Evolutionary conservation across 2,329 filamentous ascomycete species (phyloP).

Genomic region (Simplicillium sp.): DNA sequence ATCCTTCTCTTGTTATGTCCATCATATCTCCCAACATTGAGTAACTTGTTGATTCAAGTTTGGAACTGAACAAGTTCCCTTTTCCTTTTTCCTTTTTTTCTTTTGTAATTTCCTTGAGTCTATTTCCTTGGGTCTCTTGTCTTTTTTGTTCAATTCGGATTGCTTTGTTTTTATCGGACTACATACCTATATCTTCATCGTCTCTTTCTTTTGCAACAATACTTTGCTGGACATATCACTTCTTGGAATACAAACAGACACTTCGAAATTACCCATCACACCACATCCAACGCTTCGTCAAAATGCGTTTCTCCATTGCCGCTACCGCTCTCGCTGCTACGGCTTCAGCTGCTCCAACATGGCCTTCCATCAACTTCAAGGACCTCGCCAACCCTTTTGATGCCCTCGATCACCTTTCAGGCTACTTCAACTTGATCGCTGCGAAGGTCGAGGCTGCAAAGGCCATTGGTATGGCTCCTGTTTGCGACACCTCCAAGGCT

Average conservation of each 20-base stretch:
- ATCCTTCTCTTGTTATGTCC: slow-evolving; percentile 1
- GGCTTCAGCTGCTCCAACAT: slow-evolving; percentile 32
- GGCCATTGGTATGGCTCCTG: slow-evolving; percentile 27
- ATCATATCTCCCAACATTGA: background rate
- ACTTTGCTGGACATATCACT: too few species aligned
- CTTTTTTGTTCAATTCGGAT: slow-evolving; percentile 8
- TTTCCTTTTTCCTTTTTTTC: slow-evolving; percentile 7
- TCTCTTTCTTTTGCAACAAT: background rate
- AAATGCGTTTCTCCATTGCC: slow-evolving; percentile 42
- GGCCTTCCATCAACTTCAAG: slow-evolving; percentile 25
- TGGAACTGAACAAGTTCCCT: too few species aligned
- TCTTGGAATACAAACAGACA: background rate
- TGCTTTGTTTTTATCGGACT: slow-evolving; percentile 10
- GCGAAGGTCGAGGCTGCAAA: slow-evolving; percentile 41
- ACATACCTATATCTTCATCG: slow-evolving; percentile 4
- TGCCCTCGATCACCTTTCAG: slow-evolving; percentile 38
- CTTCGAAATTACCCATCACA: slow-evolving; percentile 2
- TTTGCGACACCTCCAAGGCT: slow-evolving; percentile 46
- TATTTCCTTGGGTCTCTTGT: slow-evolving; percentile 10
- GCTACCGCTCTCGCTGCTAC: slow-evolving; percentile 35
- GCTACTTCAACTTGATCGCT: slow-evolving; percentile 53
- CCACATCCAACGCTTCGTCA: slow-evolving; percentile 10
- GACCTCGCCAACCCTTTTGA: slow-evolving; percentile 24
- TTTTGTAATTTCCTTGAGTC: slow-evolving; percentile 14
- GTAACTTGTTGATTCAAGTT: too few species aligned